These are phyloP conservation scores for Russula olivacea DNA, from an alignment of 768 basidiomycete species.

Conservation along the genomic window DNA sequence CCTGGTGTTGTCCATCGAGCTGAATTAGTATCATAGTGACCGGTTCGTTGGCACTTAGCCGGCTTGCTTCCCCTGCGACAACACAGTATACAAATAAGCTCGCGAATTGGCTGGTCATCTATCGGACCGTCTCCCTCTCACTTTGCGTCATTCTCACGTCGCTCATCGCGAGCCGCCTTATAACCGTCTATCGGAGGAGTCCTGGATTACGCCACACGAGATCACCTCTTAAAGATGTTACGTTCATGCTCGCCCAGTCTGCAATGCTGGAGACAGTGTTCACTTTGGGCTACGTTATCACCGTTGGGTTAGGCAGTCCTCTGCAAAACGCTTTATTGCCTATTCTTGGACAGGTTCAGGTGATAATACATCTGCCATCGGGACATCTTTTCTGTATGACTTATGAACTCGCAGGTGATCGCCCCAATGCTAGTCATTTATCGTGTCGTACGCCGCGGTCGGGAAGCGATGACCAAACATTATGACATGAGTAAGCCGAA, in stretches of 20 bases:
- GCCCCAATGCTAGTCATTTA: slow-evolving; percentile 24
- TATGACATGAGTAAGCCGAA: background rate
- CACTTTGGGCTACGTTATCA: slow-evolving; percentile 20
- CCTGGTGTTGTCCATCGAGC: background rate
- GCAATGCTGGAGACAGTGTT: slow-evolving; percentile 20
- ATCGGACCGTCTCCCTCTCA: slow-evolving; percentile 25
- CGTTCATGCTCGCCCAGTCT: slow-evolving; percentile 18
- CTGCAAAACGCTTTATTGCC: slow-evolving; percentile 23
- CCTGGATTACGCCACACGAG: background rate
- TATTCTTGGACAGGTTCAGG: slow-evolving; percentile 23
- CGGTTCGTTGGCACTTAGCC: slow-evolving; percentile 24
- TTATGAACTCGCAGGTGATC: slow-evolving; percentile 9
- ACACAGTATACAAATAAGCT: slow-evolving; percentile 8
- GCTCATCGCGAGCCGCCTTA: slow-evolving; percentile 18
- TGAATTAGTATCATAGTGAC: slow-evolving; percentile 12
- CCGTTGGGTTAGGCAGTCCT: slow-evolving; percentile 21
- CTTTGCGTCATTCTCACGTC: slow-evolving; percentile 20
- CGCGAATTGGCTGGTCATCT: slow-evolving; percentile 21
- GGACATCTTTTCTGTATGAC: no score
- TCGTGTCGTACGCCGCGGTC: slow-evolving; percentile 19
- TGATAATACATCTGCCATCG: background rate
- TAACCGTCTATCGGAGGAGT: background rate
- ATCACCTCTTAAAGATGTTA: slow-evolving; percentile 6
- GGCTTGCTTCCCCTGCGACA: slow-evolving; percentile 18
- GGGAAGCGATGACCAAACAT: background rate